Conservation (phyloP, 345 rosid species). For the Angophora floribunda region DNA sequence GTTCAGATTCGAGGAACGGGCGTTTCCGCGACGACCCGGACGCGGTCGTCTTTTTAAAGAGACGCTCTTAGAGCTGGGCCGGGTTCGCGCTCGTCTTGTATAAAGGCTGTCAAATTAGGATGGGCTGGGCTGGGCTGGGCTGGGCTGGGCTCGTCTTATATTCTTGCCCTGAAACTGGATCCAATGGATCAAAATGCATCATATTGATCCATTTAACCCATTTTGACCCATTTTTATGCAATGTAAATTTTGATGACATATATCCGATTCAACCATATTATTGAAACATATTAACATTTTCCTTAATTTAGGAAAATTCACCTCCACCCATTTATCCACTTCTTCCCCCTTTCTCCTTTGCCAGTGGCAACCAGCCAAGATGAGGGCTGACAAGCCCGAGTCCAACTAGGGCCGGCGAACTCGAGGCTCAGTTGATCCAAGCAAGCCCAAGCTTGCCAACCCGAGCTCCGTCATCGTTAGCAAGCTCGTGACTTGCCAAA, state of each 20-base stretch:
- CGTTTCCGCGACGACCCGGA: not conserved
- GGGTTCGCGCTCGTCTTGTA: not conserved
- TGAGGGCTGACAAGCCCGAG: no score
- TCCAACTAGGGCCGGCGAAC: no score
- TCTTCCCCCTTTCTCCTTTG: not conserved
- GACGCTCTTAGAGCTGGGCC: not conserved
- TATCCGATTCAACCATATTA: no score
- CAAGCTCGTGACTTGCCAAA: fast-evolving
- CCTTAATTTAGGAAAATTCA: no score
- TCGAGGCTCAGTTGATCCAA: no score
- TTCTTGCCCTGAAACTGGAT: not conserved
- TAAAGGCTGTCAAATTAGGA: not conserved
- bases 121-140: not conserved
- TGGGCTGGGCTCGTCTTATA: not conserved
- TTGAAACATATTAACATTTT: no score
- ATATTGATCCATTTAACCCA: no score
- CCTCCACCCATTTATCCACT: no score
- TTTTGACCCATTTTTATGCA: no score
- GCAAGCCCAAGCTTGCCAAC: no score
- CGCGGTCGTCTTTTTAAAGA: not conserved
- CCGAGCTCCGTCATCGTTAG: fast-evolving
- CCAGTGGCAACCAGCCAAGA: fast-evolving
- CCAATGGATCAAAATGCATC: not conserved
- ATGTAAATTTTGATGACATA: no score
- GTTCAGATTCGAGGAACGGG: not conserved